phyloP scores from a whole-genome alignment of 345 rosid species.

The Populus nigra region DNA sequence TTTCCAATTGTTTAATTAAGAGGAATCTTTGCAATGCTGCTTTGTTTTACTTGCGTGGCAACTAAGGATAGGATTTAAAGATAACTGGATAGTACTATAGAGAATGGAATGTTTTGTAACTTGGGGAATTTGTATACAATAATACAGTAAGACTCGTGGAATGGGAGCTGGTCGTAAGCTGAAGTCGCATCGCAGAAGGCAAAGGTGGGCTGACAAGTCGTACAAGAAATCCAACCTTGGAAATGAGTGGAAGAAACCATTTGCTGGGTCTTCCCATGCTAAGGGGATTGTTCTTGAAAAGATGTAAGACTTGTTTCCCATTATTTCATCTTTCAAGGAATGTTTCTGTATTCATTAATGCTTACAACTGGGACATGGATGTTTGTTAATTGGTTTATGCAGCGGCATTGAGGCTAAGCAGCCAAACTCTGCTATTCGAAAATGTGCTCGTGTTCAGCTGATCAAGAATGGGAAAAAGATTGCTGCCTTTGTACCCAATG shows the following conservation, averaged over 20 bases:
- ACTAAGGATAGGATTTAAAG: background rate
- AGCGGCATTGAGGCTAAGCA: slow-evolving; percentile 97
- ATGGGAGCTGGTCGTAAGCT: slow-evolving; percentile 87
- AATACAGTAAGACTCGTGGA: slow-evolving; percentile 61
- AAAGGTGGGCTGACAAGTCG: slow-evolving; percentile 92
- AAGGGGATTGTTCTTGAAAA: slow-evolving; percentile 70
- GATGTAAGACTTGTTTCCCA: slow-evolving; percentile 31
- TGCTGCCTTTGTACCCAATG: slow-evolving; percentile 94
- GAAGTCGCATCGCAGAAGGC: slow-evolving; percentile 64
- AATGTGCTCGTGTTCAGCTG: slow-evolving; percentile 91
- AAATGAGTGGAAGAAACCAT: slow-evolving; percentile 88
- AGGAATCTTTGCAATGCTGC: background rate
- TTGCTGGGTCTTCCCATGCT: slow-evolving; percentile 70
- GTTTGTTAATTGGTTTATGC: slow-evolving; percentile 27
- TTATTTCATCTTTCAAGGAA: background rate
- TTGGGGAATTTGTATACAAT: background rate
- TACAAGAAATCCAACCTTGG: slow-evolving; percentile 87
- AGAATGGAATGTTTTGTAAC: background rate
- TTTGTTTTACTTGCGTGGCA: background rate
- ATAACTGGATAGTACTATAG: background rate
- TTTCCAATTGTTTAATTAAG: background rate
- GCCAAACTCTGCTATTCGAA: slow-evolving; percentile 97
- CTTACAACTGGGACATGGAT: background rate
- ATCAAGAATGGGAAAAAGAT: slow-evolving; percentile 96
- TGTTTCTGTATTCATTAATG: background rate